These are phyloP conservation scores for Penicillium malachiteum DNA, from an alignment of 495 filamentous ascomycete genomes.

Conservation along the genomic window DNA sequence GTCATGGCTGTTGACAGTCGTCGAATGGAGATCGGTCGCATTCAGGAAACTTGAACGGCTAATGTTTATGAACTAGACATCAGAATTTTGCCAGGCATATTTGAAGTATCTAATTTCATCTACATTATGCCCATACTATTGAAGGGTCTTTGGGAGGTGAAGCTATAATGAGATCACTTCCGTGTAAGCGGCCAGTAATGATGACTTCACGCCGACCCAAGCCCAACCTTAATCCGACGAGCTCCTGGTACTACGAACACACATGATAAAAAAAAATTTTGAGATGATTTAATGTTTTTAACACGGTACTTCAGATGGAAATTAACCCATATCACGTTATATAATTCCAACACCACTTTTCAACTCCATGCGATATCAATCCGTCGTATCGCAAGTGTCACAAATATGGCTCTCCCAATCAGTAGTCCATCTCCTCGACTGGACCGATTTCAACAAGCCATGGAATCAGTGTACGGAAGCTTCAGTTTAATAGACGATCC, in stretches of 20 bases:
- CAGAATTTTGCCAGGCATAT: too few relatives aligned
- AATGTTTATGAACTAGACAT: neutral
- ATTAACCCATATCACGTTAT: too few relatives aligned
- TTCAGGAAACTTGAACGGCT: neutral
- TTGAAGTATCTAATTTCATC: too few relatives aligned
- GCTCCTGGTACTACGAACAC: neutral
- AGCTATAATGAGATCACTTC: constrained; percentile 26
- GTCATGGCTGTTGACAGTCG: constrained; percentile 22
- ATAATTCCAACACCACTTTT: too few relatives aligned
- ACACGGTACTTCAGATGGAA: neutral
- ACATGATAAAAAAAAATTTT: neutral
- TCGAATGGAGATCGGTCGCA: constrained; percentile 9
- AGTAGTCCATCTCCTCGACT: constrained; percentile 30
- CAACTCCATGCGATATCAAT: too few relatives aligned
- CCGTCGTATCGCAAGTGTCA: neutral
- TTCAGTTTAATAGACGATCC: constrained; percentile 32
- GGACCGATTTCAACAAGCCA: constrained; percentile 36
- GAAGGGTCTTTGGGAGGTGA: neutral
- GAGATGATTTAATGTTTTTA: neutral
- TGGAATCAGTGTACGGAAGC: constrained; percentile 42
- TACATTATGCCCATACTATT: too few relatives aligned
- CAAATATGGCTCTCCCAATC: constrained; percentile 27
- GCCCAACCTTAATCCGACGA: neutral
- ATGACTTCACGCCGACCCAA: constrained; percentile 29
- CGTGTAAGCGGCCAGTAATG: constrained; percentile 26